Evolutionary conservation across 2,329 filamentous ascomycete species (phyloP), one percentile per base, ranked within the genome.

Genomic region (Leptodontidium sp.): DNA sequence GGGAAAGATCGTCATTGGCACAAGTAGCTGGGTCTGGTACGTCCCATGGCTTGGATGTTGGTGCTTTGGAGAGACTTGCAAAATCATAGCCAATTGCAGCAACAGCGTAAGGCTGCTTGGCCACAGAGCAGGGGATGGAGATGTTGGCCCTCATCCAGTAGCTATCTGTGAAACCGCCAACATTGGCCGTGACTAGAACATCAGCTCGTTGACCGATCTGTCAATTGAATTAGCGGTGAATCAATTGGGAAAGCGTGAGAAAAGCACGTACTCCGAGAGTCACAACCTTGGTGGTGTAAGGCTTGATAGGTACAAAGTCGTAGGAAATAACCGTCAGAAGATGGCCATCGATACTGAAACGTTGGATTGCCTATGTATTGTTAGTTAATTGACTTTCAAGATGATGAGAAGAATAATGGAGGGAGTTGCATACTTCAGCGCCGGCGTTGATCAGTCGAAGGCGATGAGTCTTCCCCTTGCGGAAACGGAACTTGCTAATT

Each of bases 321-420:
- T 92, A 92, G 78, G 90, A 90, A 61, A 93, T 83, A 6, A 85
- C 86, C 0, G 89, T 91, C 1, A 88, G 74, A 3, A 84, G 88
- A 64, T 84, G 75, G 1, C 84, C 84, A 63, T 87, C 83, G 29
- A 80, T 80, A 1, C 83, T 75, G 4, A 82, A 76, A 2, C 85
- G 83, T 80, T 87, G 87, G 2, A 76, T 4, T 7, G 32, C 62
- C 57, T 66, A 55, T 4, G 17, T 6, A n/a, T 40, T 2, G 21
- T 61, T 17, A 61, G 21, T 43, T 43, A 21, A 7, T 61, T 35
- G n/a, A 32, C 29, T 32, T 32, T 32, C 6, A 32, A 32, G 29
- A 32, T 6, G 29, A 32, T 32, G 6, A 32, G 29, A 32, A 43
- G 21, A 26, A 35, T 26, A 17, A 57, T 14, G 32, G 15, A 15